Percentiles rank a stretch among this genome's conserved stretches.
phyloP scores from a whole-genome alignment of 2,329 filamentous ascomycete genomes.

The Polytolypa hystricis region DNA sequence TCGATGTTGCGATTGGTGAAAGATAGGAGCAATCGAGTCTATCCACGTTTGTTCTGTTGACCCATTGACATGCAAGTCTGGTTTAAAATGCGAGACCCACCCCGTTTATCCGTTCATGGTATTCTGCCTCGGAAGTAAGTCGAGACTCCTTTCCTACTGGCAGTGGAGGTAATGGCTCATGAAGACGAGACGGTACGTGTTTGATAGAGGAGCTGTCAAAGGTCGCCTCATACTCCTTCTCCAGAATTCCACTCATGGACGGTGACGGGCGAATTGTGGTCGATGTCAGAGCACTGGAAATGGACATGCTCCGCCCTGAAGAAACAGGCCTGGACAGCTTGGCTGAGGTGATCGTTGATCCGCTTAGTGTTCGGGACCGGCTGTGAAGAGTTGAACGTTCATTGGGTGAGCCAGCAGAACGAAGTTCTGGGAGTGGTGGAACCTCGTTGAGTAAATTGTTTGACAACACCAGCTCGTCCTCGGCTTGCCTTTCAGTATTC shows the following conservation, averaged over 20 bases:
- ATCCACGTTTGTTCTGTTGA: no score
- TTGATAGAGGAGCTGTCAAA: slow-evolving; percentile 8
- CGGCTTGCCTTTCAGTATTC: no score
- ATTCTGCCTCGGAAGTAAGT: not conserved
- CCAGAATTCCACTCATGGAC: slow-evolving; percentile 8
- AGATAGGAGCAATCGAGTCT: no score
- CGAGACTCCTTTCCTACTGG: not conserved
- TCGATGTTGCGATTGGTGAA: no score
- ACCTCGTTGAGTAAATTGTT: no score
- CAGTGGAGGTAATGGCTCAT: slow-evolving; percentile 12
- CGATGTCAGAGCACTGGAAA: slow-evolving; percentile 19
- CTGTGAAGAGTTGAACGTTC: no score
- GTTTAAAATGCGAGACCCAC: no score
- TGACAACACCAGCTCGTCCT: no score
- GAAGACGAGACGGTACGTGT: slow-evolving; percentile 5
- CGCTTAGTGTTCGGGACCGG: slow-evolving; percentile 24
- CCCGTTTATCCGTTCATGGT: no score
- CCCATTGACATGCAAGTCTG: no score
- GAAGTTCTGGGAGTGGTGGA: no score
- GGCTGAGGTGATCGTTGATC: slow-evolving; percentile 24
- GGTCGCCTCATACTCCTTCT: slow-evolving; percentile 15
- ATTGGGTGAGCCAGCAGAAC: no score
- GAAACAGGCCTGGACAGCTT: slow-evolving; percentile 16
- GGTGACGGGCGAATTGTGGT: slow-evolving; percentile 11
- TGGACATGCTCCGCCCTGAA: slow-evolving; percentile 16